Percentiles rank a stretch among this genome's conserved stretches.
Conservation (phyloP, 176 grass and related monocot genomes). For the Paspalum notatum region DNA sequence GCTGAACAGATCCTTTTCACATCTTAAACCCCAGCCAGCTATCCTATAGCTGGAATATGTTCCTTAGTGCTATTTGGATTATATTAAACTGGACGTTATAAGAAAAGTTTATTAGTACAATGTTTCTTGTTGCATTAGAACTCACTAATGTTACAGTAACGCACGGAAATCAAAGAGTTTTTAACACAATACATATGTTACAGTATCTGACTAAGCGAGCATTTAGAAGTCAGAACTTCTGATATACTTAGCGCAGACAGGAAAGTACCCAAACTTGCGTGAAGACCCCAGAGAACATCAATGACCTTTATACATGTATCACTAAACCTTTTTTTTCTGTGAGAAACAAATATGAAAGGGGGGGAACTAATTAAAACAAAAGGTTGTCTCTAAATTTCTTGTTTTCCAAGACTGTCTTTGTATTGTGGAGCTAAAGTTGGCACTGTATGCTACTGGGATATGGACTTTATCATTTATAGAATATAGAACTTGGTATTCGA, state of each 20-base stretch:
- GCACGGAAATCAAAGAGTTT: too few relatives aligned
- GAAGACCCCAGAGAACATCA: not conserved
- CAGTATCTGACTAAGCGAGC: too few relatives aligned
- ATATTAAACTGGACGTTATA: too few relatives aligned
- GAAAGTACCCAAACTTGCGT: not conserved
- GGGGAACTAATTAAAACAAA: not conserved
- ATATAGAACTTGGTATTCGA: slow-evolving; percentile 1
- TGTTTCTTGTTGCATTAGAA: too few relatives aligned
- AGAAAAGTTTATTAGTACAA: too few relatives aligned
- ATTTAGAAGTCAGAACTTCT: not conserved
- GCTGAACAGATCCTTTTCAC: too few relatives aligned
- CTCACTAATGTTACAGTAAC: too few relatives aligned
- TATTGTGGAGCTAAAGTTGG: not conserved
- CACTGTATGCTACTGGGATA: too few relatives aligned
- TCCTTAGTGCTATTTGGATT: too few relatives aligned
- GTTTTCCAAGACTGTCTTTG: not conserved
- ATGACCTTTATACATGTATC: not conserved
- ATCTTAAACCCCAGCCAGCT: too few relatives aligned
- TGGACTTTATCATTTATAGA: not conserved
- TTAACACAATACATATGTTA: too few relatives aligned
- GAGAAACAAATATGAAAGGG: not conserved
- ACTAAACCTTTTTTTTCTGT: not conserved
- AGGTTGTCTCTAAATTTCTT: not conserved
- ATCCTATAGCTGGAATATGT: too few relatives aligned
- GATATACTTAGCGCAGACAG: not conserved